phyloP scores from a whole-genome alignment of 805 yeast genomes.

The Monosporozyma solicola region DNA sequence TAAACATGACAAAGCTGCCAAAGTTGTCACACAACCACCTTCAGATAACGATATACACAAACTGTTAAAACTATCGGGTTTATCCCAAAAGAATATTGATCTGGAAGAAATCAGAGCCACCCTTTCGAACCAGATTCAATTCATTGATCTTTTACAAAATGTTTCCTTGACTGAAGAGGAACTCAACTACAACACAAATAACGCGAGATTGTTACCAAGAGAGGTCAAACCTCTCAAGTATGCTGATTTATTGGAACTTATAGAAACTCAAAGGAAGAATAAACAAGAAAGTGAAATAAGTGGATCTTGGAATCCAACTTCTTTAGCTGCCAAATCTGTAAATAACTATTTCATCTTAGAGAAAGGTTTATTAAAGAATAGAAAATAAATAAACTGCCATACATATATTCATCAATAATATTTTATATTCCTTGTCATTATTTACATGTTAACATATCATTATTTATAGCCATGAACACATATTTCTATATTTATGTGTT shows the following conservation, averaged over 20 bases:
- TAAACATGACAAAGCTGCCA: background rate
- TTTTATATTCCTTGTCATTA: conserved; percentile 3
- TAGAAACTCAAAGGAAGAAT: conserved; percentile 19
- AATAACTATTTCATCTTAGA: conserved; percentile 32
- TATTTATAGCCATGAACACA: background rate
- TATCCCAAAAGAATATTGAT: conserved; percentile 28
- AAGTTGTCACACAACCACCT: background rate
- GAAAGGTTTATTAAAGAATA: conserved; percentile 1
- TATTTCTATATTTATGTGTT: no score
- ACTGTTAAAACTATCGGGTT: conserved; percentile 41
- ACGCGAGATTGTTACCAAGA: conserved; percentile 27
- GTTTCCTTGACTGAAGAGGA: conserved; percentile 10
- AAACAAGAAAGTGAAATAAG: conserved; percentile 33
- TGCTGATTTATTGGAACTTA: conserved; percentile 24
- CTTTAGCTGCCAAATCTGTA: conserved; percentile 26
- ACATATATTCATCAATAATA: background rate
- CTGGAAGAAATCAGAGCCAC: conserved; percentile 27
- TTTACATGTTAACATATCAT: conserved; percentile 4
- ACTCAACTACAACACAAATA: background rate
- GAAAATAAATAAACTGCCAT: background rate
- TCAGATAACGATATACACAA: conserved; percentile 16
- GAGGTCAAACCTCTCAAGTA: conserved; percentile 23
- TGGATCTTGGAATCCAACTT: conserved; percentile 36
- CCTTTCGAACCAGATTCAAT: conserved; percentile 42
- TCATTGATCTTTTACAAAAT: conserved; percentile 38